A percentile compares a stretch with the other conserved stretches of the same genome.
Evolutionary conservation across 2,329 filamentous ascomycete species (phyloP).

Genomic region (Mycosphaerella arachidis): DNA sequence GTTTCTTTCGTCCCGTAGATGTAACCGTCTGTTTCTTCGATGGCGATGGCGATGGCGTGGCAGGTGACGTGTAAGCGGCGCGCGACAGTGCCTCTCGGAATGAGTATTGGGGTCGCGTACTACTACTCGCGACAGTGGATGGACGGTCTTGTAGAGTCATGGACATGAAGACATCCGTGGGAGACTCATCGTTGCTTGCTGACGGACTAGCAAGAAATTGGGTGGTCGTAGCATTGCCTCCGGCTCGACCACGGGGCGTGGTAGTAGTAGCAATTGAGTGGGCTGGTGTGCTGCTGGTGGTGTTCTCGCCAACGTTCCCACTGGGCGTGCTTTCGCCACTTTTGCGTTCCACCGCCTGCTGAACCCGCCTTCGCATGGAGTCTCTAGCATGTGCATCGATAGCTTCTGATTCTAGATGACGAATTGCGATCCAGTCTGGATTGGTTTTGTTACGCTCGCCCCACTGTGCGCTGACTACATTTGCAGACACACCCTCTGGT

Average conservation of each 20-base stretch:
- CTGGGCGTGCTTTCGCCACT: background rate
- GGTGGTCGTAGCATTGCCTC: too few species aligned
- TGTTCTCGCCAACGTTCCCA: background rate
- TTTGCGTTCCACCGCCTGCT: background rate
- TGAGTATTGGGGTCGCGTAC: background rate
- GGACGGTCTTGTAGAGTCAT: background rate
- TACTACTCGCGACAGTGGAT: background rate
- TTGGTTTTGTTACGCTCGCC: background rate
- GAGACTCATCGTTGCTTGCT: background rate
- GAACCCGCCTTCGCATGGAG: background rate
- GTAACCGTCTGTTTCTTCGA: background rate
- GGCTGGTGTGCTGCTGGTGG: background rate
- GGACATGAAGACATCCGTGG: background rate
- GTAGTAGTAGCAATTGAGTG: too few species aligned
- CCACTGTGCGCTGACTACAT: background rate
- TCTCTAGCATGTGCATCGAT: background rate
- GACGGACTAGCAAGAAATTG: background rate
- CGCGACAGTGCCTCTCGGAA: background rate
- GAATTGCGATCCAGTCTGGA: background rate
- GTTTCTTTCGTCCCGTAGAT: background rate
- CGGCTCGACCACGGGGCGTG: too few species aligned
- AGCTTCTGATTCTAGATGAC: background rate
- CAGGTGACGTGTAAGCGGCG: background rate
- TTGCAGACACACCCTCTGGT: background rate
- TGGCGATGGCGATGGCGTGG: background rate